phyloP scores from a whole-genome alignment of 2,329 filamentous ascomycete species.

The Fusarium sacchari region DNA sequence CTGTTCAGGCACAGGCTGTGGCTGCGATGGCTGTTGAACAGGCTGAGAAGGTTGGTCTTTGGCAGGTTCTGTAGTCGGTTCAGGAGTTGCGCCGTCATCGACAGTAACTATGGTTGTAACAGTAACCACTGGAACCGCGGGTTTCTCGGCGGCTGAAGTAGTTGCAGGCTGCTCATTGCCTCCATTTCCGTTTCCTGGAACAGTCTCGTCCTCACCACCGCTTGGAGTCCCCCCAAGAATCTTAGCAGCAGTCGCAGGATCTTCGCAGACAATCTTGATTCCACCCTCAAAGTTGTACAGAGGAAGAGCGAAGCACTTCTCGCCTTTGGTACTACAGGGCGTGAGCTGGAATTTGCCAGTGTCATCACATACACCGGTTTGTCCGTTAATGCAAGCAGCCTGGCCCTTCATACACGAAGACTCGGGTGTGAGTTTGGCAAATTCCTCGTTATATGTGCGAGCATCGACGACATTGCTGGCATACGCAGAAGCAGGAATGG shows the following conservation, averaged over 20 bases:
- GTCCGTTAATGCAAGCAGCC: slow-evolving; percentile 63
- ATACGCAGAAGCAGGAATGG: slow-evolving; percentile 54
- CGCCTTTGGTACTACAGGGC: slow-evolving; percentile 42
- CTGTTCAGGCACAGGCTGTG: slow-evolving; percentile 6
- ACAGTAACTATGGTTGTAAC: slow-evolving; percentile 47
- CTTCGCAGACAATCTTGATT: slow-evolving; percentile 60
- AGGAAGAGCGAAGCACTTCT: slow-evolving; percentile 64
- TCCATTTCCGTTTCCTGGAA: slow-evolving; percentile 10
- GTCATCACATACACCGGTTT: slow-evolving; percentile 57
- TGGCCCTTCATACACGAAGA: slow-evolving; percentile 60
- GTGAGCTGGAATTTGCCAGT: slow-evolving; percentile 55
- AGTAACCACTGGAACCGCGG: slow-evolving; percentile 41
- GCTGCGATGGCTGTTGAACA: slow-evolving; percentile 7
- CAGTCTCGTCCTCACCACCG: slow-evolving; percentile 6
- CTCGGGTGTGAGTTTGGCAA: slow-evolving; percentile 54
- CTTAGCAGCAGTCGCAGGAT: slow-evolving; percentile 51
- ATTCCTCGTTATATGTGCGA: slow-evolving; percentile 58
- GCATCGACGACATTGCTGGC: slow-evolving; percentile 58
- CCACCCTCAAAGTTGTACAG: slow-evolving; percentile 58
- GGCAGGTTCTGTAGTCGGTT: slow-evolving; percentile 21
- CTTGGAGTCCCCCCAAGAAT: slow-evolving; percentile 52
- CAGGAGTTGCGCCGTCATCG: slow-evolving; percentile 33
- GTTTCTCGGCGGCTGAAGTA: slow-evolving; percentile 21
- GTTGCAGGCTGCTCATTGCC: slow-evolving; percentile 22
- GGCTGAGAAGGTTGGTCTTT: slow-evolving; percentile 8